These are phyloP conservation scores for Plectosphaerella cucumerina DNA, from an alignment of 2,329 filamentous ascomycete genomes.

Conservation along the genomic window DNA sequence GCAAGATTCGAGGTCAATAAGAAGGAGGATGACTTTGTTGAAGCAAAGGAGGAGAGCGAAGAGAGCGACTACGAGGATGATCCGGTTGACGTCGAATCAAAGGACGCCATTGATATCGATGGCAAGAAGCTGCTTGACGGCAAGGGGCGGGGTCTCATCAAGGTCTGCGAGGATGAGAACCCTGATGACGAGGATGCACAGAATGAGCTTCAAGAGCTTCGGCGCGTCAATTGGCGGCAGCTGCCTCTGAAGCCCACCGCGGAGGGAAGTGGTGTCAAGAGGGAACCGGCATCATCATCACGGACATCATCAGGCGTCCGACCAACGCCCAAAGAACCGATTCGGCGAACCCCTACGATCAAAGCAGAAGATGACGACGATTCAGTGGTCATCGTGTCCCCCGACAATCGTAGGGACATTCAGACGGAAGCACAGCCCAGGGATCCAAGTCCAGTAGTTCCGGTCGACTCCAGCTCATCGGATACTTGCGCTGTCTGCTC, in stretches of 20 bases:
- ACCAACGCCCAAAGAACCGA: no score
- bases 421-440: no score
- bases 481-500: conserved; percentile 61
- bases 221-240: conserved; percentile 24
- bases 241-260: conserved; percentile 6
- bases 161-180: conserved; percentile 69
- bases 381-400: not conserved
- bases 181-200: conserved; percentile 50
- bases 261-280: not conserved
- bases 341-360: not conserved
- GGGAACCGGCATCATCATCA: no score
- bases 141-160: conserved; percentile 65
- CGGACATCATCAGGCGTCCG: no score
- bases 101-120: conserved; percentile 60
- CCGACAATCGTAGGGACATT: not conserved
- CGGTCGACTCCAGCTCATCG: no score
- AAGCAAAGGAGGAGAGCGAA: conserved; percentile 34
- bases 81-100: conserved; percentile 32
- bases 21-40: conserved; percentile 38
- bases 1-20: conserved; percentile 65
- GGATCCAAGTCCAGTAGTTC: no score
- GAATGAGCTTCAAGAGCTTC: conserved; percentile 66
- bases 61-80: conserved; percentile 45
- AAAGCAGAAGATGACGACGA: not conserved
- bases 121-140: conserved; percentile 61